Conservation (phyloP, 495 filamentous ascomycete genomes). For the Penicillium subrubescens region DNA sequence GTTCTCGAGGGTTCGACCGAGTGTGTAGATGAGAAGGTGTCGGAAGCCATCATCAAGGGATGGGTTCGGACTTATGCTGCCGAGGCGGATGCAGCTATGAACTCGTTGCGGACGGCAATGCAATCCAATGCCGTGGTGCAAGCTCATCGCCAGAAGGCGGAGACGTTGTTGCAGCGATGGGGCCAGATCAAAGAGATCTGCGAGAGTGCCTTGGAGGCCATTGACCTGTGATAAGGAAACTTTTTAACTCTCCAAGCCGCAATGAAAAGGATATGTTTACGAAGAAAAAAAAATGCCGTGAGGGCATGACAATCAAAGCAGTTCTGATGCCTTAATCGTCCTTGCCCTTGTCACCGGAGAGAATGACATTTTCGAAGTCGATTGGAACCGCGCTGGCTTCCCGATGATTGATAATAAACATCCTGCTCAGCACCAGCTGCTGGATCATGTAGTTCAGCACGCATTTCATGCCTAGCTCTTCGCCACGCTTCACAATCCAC, state of each 20-base stretch:
- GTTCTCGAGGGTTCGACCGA: constrained; percentile 41
- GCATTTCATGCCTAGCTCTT: constrained; percentile 66
- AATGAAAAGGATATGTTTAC: background rate
- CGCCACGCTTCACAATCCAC: constrained; percentile 70
- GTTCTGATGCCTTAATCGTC: constrained; percentile 5
- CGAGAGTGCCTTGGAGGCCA: constrained; percentile 28
- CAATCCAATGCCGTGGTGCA: constrained; percentile 25
- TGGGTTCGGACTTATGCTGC: constrained; percentile 43
- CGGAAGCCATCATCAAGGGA: constrained; percentile 36
- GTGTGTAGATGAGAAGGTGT: constrained; percentile 36
- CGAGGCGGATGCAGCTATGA: constrained; percentile 41
- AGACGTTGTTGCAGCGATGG: constrained; percentile 52
- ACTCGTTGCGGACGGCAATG: constrained; percentile 33
- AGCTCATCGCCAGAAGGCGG: constrained; percentile 30
- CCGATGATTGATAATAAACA: constrained; percentile 16
- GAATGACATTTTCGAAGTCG: constrained; percentile 24
- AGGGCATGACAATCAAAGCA: background rate
- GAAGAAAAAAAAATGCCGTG: background rate
- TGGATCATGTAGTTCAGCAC: constrained; percentile 69
- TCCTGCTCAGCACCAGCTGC: constrained; percentile 53
- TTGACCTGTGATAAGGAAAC: constrained; percentile 18
- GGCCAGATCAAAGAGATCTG: constrained; percentile 51
- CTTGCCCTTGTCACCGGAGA: constrained; percentile 11
- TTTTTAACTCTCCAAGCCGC: background rate
- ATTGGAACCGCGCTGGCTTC: constrained; percentile 41